Percentiles rank a stretch among this genome's conserved stretches.
Evolutionary conservation across 2,329 filamentous ascomycete genomes (phyloP).

Genomic region (Cordyceps tenuipes): DNA sequence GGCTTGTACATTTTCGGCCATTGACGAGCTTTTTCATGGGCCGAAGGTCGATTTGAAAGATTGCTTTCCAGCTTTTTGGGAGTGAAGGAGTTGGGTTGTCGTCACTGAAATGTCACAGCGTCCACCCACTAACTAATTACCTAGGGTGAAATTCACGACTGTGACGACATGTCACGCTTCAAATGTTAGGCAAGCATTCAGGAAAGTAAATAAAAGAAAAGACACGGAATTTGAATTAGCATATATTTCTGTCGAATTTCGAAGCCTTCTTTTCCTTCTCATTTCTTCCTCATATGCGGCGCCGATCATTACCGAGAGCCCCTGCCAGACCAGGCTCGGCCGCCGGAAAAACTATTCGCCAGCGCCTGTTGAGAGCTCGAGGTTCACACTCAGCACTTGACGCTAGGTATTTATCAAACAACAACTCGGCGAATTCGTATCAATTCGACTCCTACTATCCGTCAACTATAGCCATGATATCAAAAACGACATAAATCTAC

Average conservation of each 20-base stretch:
- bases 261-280: background rate
- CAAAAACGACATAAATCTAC: background rate
- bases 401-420: background rate
- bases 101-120: too few species aligned
- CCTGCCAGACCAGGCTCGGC: too few species aligned
- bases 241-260: too few species aligned
- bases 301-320: background rate
- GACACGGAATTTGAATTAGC: too few species aligned
- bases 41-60: background rate
- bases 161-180: too few species aligned
- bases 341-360: background rate
- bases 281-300: background rate
- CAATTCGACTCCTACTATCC: background rate
- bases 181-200: too few species aligned
- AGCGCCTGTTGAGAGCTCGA: too few species aligned
- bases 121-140: too few species aligned
- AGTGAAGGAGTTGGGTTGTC: background rate
- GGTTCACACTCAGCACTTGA: too few species aligned
- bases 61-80: too few species aligned
- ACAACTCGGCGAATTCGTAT: background rate
- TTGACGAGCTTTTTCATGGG: background rate
- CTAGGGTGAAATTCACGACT: too few species aligned
- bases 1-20: slow-evolving; percentile 16
- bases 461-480: background rate
- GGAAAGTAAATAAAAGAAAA: too few species aligned